A percentile compares a stretch with the other conserved stretches of the same genome.
Conservation (phyloP, 1,139 yeast genomes). For the Debaryomyces subglobosus region DNA sequence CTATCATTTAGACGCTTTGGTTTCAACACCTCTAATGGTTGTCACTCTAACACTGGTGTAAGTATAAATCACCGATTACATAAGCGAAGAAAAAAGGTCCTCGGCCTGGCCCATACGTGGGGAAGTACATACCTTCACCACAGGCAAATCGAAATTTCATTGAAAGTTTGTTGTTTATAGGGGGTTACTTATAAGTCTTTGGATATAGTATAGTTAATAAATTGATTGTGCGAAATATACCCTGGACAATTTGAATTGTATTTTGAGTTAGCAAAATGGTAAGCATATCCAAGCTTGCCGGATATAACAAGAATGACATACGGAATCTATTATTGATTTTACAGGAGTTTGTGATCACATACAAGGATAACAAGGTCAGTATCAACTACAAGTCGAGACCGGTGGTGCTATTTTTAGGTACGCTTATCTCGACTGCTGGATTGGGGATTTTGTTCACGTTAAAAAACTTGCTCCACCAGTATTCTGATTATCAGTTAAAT, state of each 20-base stretch:
- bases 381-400: slow-evolving; percentile 51
- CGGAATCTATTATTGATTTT: slow-evolving; percentile 37
- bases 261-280: slow-evolving; percentile 26
- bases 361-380: slow-evolving; percentile 41
- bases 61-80: neutral
- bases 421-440: slow-evolving; percentile 47
- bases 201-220: neutral
- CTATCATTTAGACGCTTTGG: neutral
- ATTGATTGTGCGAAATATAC: slow-evolving; percentile 1
- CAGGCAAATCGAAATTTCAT: neutral
- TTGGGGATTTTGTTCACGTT: slow-evolving; percentile 42
- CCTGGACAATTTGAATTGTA: neutral
- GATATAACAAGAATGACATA: slow-evolving; percentile 38
- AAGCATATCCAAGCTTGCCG: slow-evolving; percentile 37
- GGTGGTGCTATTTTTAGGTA: slow-evolving; percentile 46
- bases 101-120: slow-evolving; percentile 4
- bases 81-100: neutral
- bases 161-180: neutral
- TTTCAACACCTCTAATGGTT: too few relatives aligned
- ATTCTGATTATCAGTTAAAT: slow-evolving; percentile 33
- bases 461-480: slow-evolving; percentile 33
- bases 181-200: neutral
- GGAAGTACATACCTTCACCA: neutral
- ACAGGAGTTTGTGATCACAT: slow-evolving; percentile 42
- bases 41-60: neutral